Conservation (phyloP, 768 basidiomycete species). For the Lepiota brunneoincarnata region DNA sequence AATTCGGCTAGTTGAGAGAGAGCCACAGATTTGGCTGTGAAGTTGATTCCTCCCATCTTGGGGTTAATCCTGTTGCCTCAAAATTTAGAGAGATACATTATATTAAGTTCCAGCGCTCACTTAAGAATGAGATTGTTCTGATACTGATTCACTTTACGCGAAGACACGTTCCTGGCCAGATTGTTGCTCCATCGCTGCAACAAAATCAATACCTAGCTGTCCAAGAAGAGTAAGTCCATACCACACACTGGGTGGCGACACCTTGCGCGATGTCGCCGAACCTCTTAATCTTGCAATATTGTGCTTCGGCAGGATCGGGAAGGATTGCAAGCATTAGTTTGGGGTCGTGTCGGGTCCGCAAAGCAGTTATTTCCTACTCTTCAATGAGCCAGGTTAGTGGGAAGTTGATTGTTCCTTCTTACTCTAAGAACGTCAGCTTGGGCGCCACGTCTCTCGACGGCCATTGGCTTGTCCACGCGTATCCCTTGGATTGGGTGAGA, state of each 20-base stretch:
- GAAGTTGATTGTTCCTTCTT: background rate
- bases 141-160: constrained; percentile 42
- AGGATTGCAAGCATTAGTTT: constrained; percentile 27
- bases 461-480: background rate
- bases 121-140: constrained; percentile 57
- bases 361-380: constrained; percentile 12
- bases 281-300: constrained; percentile 28
- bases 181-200: constrained; percentile 10
- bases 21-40: constrained; percentile 24
- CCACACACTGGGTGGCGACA: constrained; percentile 64
- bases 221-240: constrained; percentile 23
- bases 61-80: constrained; percentile 43
- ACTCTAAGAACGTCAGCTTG: constrained; percentile 4
- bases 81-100: background rate
- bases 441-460: background rate
- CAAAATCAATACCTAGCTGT: background rate
- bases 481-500: background rate
- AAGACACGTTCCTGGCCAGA: constrained; percentile 2
- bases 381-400: no score
- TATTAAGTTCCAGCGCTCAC: constrained; percentile 23
- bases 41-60: constrained; percentile 52
- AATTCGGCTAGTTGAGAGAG: constrained; percentile 15
- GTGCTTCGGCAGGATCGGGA: constrained; percentile 24
- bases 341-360: constrained; percentile 10
- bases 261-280: constrained; percentile 45